Base-by-base conservation (phyloP, 768 basidiomycete species). In the Hebeloma cylindrosporum region DNA sequence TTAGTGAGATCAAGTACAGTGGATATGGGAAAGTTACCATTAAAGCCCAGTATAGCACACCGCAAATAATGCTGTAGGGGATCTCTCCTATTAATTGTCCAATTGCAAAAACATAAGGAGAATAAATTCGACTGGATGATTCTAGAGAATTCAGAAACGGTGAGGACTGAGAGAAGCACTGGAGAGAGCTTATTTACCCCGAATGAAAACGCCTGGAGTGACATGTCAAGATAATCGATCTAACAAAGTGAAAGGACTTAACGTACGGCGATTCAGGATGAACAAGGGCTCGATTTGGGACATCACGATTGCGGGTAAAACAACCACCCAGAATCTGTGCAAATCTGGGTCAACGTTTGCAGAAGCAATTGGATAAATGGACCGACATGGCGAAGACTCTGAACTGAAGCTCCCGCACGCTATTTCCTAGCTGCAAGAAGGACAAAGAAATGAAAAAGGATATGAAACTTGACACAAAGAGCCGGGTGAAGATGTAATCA, bases 61-160 rank as follows among this genome's bases (percentile, higher is more conserved):
- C 83, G 52, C 88, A 91, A 10, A 88, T 57, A 23, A 86, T 59
- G 36, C 77, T 83, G 63, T 84, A 87, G 0, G 90, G 92, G 43
- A 88, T 75, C 63, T 95, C 91, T 31, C 89, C 83, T 10, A 88
- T 60, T 18, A 93, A 71, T 59, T 93, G 92, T 2, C 83, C 81
- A 25, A 89, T 75, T 22, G 90, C 86, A 60, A 94, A 94, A 16
- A 91, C 88, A 45, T 82, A 83, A 0, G 88, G 83, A 0, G 84
- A 87, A 65, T 93, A 93, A 58, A 93, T 93, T 48, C 86, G 79
- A 66, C 86, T 88, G 2, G 84, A 87, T 0, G 87, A 75, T 67
- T 93, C 90, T 73, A 13, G 6, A 38, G 8, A 40, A 14, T 3
- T 28, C 8, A 2, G 40, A 29, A 10, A 33, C 25, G 7, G 26